Percentiles rank a stretch among this genome's conserved stretches.
These are phyloP conservation scores for Candida parachauliodes DNA, from an alignment of 805 yeast genomes.

Conservation along the genomic window DNA sequence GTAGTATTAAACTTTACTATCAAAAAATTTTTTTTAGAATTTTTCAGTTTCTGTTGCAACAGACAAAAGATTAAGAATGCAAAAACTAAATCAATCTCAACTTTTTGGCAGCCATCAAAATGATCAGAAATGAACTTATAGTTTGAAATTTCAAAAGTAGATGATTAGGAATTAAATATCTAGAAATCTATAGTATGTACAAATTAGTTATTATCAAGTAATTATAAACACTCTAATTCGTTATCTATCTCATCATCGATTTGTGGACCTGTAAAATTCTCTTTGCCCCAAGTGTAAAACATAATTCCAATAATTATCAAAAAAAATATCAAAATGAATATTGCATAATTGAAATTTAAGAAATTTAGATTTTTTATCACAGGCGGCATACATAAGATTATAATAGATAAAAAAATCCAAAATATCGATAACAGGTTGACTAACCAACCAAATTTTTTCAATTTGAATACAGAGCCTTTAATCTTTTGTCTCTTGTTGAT, in stretches of 20 bases:
- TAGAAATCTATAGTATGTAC: too few species aligned
- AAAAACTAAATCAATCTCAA: too few species aligned
- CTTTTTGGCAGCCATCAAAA: too few species aligned
- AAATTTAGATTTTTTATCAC: constrained; percentile 42
- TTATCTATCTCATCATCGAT: constrained; percentile 34
- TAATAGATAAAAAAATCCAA: constrained; percentile 57
- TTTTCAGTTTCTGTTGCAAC: too few species aligned
- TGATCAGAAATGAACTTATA: too few species aligned
- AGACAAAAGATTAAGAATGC: too few species aligned
- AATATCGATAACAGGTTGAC: constrained; percentile 54
- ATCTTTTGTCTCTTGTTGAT: constrained; percentile 57
- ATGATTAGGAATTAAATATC: too few species aligned
- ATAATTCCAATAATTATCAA: constrained; percentile 44
- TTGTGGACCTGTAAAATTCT: constrained; percentile 62
- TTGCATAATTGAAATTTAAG: constrained; percentile 57
- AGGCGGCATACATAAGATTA: constrained; percentile 70
- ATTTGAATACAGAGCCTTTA: constrained; percentile 64
- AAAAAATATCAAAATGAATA: constrained; percentile 54
- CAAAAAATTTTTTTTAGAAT: not conserved
- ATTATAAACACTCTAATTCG: constrained; percentile 26
- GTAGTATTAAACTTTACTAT: not conserved
- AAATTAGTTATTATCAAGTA: too few species aligned
- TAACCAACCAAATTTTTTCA: constrained; percentile 61
- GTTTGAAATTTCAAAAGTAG: too few species aligned
- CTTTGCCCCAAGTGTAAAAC: constrained; percentile 61